Conservation (phyloP, 371 early-diverging fungal genomes). For the Rhizomucor miehei region DNA sequence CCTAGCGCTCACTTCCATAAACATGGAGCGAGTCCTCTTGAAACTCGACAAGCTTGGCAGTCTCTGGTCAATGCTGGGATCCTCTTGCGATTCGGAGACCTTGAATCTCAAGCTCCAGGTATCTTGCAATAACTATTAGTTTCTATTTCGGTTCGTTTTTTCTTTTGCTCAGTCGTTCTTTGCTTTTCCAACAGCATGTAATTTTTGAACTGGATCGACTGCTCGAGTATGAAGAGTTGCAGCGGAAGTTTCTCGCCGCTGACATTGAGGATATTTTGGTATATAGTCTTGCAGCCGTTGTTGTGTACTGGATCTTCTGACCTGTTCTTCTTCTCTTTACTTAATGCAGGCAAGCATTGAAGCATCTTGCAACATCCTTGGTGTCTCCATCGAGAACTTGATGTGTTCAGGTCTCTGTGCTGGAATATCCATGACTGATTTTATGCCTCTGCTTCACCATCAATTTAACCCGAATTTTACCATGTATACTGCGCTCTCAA, state of each 20-base stretch:
- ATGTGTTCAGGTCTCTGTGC: slow-evolving; percentile 11
- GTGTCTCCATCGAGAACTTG: slow-evolving; percentile 15
- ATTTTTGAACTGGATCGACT: slow-evolving; percentile 21
- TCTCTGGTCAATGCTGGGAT: slow-evolving; percentile 9
- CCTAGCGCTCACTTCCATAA: too few relatives aligned
- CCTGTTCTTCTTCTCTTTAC: too few relatives aligned
- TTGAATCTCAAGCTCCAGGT: slow-evolving; percentile 9
- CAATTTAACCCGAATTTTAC: slow-evolving; percentile 13
- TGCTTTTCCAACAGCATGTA: slow-evolving; percentile 11
- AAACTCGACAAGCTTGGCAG: slow-evolving; percentile 3
- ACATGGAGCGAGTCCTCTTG: slow-evolving; percentile 7
- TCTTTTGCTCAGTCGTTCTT: too few relatives aligned
- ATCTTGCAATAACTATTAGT: background rate
- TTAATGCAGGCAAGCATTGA: slow-evolving; percentile 18
- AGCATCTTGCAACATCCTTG: slow-evolving; percentile 14
- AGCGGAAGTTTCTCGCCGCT: slow-evolving; percentile 11
- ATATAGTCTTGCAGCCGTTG: background rate
- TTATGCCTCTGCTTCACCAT: background rate
- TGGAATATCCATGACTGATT: background rate
- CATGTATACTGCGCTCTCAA: slow-evolving; percentile 9
- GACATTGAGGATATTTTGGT: slow-evolving; percentile 27
- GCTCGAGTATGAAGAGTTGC: slow-evolving; percentile 15
- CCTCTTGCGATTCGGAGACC: slow-evolving; percentile 3
- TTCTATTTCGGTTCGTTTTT: background rate
- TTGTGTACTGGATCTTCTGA: too few relatives aligned